A percentile compares a stretch with the other conserved stretches of the same genome.
These are phyloP conservation scores for Dactylellina sp. DNA, from an alignment of 2,329 filamentous ascomycete species.

Conservation along the genomic window DNA sequence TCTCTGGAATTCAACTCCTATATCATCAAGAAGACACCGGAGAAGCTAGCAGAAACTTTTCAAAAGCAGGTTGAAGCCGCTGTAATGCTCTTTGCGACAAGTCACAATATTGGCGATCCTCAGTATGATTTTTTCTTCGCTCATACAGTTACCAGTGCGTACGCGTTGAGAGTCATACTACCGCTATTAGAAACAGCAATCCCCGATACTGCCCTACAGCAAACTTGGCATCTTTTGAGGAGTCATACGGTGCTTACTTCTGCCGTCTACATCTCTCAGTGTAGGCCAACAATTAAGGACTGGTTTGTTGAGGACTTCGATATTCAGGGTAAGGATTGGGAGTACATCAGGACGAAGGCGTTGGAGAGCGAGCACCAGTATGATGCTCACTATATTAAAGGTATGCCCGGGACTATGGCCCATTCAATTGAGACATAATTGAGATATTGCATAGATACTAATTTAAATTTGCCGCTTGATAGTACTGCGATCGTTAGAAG, in stretches of 20 bases:
- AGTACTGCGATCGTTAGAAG: constrained; percentile 59
- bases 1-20: constrained; percentile 66
- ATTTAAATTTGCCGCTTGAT: neutral
- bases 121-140: constrained; percentile 85
- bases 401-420: constrained; percentile 65
- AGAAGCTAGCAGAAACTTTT: constrained; percentile 25
- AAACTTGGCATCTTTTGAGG: constrained; percentile 78
- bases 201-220: constrained; percentile 65
- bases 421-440: neutral
- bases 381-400: constrained; percentile 88
- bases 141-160: constrained; percentile 84
- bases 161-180: constrained; percentile 87
- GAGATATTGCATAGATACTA: neutral
- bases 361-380: constrained; percentile 75
- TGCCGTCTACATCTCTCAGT: constrained; percentile 79
- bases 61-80: constrained; percentile 63
- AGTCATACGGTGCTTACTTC: constrained; percentile 92
- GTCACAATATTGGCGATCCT: constrained; percentile 67
- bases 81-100: constrained; percentile 73
- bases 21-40: constrained; percentile 12
- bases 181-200: constrained; percentile 75
- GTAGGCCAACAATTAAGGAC: constrained; percentile 78
- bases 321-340: constrained; percentile 77
- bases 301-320: constrained; percentile 73
- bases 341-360: constrained; percentile 78